Evolutionary conservation across 257 asterid genomes (phyloP).

Genomic region (Rubia yunnanensis): DNA sequence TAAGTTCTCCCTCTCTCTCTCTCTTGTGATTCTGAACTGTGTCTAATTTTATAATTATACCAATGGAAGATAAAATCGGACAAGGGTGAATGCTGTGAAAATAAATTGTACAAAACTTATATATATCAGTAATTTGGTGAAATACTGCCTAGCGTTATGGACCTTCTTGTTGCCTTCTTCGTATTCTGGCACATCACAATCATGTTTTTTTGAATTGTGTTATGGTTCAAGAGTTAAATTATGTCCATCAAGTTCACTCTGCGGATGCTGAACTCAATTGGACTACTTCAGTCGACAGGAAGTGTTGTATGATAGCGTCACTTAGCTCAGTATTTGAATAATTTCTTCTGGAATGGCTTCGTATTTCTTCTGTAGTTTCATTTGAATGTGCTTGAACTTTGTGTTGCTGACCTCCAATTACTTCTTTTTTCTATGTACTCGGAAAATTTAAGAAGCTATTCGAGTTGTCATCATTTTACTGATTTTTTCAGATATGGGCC

Average conservation of each 20-base stretch:
- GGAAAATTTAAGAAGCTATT: not conserved
- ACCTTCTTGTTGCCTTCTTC: not conserved
- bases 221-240: not conserved
- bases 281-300: not conserved
- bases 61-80: not conserved
- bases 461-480: not conserved
- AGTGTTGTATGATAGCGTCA: not conserved
- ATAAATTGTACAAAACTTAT: not conserved
- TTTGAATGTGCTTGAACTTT: not conserved
- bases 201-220: not conserved
- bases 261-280: not conserved
- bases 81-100: not conserved
- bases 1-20: conserved; percentile 33
- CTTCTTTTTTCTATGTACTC: not conserved
- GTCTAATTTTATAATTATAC: not conserved
- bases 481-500: conserved; percentile 76
- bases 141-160: not conserved
- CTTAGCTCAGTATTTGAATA: not conserved
- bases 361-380: not conserved
- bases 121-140: not conserved
- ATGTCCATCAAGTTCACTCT: not conserved
- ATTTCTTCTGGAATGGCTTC: not conserved
- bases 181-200: not conserved
- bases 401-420: not conserved
- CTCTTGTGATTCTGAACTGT: not conserved